phyloP scores from a whole-genome alignment of 1,284 basidiomycete species.

The Pterulicium gracile region DNA sequence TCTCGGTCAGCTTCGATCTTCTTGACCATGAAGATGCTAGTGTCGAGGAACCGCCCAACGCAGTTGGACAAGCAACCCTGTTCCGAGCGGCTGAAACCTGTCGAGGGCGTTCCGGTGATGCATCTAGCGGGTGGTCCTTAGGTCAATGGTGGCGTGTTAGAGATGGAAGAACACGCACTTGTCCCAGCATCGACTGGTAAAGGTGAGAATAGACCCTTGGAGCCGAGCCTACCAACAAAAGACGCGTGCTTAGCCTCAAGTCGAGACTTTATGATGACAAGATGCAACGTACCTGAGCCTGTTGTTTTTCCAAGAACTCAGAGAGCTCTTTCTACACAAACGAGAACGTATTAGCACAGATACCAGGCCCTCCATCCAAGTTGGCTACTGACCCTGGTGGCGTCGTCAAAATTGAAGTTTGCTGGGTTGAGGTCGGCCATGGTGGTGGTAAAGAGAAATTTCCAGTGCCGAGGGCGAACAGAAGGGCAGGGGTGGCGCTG shows the following conservation, averaged over 20 bases:
- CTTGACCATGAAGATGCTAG: slow-evolving; percentile 80
- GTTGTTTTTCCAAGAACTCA: slow-evolving; percentile 79
- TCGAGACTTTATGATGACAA: too few species aligned
- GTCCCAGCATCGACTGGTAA: slow-evolving; percentile 82
- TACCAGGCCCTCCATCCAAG: too few species aligned
- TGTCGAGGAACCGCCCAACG: slow-evolving; percentile 90
- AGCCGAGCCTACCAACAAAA: slow-evolving; percentile 31
- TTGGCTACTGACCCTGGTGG: slow-evolving; percentile 61
- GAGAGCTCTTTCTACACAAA: slow-evolving; percentile 70
- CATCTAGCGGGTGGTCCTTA: slow-evolving; percentile 41
- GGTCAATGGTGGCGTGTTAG: slow-evolving; percentile 6
- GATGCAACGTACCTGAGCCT: slow-evolving; percentile 60
- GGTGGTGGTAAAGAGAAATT: too few species aligned
- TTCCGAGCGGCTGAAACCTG: slow-evolving; percentile 78
- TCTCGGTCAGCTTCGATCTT: slow-evolving; percentile 57
- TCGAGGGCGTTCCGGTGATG: slow-evolving; percentile 76
- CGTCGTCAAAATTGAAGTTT: slow-evolving; percentile 67
- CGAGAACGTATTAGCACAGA: too few species aligned
- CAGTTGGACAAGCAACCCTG: slow-evolving; percentile 84
- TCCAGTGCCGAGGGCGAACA: too few species aligned
- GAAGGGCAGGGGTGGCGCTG: too few species aligned
- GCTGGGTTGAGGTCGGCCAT: too few species aligned
- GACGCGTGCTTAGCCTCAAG: too few species aligned
- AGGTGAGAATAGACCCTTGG: slow-evolving; percentile 57
- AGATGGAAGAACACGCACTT: slow-evolving; percentile 49